These are phyloP conservation scores for Phytophthora chlamydospora DNA, from an alignment of 352 stramenopile genomes.

Conservation along the genomic window DNA sequence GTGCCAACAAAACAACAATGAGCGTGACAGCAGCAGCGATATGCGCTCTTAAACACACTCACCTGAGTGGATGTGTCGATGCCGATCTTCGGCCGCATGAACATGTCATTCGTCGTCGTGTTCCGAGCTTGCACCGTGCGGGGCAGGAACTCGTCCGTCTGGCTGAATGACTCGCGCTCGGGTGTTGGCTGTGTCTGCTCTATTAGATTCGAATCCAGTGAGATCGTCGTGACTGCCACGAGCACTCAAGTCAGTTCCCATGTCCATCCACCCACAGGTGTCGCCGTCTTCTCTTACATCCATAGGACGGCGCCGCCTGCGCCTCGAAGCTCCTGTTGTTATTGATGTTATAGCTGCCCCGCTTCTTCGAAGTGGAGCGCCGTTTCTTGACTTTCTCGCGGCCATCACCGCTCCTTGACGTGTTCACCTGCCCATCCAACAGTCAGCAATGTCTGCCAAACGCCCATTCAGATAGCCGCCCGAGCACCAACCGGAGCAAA, in stretches of 20 bases:
- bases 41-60: not conserved
- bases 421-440: constrained; percentile 10
- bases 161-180: constrained; percentile 57
- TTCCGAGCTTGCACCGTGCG: constrained; percentile 43
- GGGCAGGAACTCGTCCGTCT: constrained; percentile 72
- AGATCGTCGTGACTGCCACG: constrained; percentile 54
- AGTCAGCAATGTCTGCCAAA: not conserved
- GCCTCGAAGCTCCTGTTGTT: constrained; percentile 36
- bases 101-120: constrained; percentile 51
- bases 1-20: not conserved
- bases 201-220: constrained; percentile 67
- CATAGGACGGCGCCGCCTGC: constrained; percentile 37
- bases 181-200: constrained; percentile 46
- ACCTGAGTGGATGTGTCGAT: constrained; percentile 79
- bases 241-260: constrained; percentile 1
- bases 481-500: constrained; percentile 53
- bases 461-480: not conserved
- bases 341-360: constrained; percentile 29
- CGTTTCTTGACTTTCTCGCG: constrained; percentile 49
- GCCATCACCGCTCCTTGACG: constrained; percentile 18
- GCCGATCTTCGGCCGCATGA: constrained; percentile 72
- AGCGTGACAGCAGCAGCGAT: not conserved
- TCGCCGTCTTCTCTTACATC: constrained; percentile 34
- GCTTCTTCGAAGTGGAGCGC: constrained; percentile 29
- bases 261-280: not conserved